A percentile compares a stretch with the other conserved stretches of the same genome.
phyloP scores from a whole-genome alignment of 2,329 filamentous ascomycete genomes.

The Gremmenia infestans region DNA sequence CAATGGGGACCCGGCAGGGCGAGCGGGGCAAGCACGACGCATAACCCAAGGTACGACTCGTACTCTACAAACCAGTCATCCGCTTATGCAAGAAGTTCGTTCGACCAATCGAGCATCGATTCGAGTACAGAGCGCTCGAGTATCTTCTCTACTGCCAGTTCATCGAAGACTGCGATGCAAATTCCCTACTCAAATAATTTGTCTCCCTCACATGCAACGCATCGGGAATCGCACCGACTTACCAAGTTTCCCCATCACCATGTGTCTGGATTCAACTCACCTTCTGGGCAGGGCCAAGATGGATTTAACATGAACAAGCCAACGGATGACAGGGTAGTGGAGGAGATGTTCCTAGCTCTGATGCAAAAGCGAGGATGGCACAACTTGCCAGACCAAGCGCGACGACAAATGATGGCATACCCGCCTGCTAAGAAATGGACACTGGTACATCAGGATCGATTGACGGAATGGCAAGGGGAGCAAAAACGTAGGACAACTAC shows the following conservation, averaged over 20 bases:
- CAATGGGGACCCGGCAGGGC: slow-evolving; percentile 63
- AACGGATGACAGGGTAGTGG: slow-evolving; percentile 75
- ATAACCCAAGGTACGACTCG: slow-evolving; percentile 60
- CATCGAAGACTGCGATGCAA: slow-evolving; percentile 48
- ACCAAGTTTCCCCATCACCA: slow-evolving; percentile 44
- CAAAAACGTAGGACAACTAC: slow-evolving; percentile 79
- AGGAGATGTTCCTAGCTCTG: slow-evolving; percentile 84
- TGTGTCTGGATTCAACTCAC: slow-evolving; percentile 19
- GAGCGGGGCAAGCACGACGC: slow-evolving; percentile 49
- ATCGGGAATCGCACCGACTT: slow-evolving; percentile 50
- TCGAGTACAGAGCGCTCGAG: slow-evolving; percentile 53
- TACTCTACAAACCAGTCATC: slow-evolving; percentile 41
- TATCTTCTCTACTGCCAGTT: slow-evolving; percentile 51
- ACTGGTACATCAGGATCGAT: slow-evolving; percentile 86
- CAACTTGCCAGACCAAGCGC: slow-evolving; percentile 89
- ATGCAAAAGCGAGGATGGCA: slow-evolving; percentile 99
- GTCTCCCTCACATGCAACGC: slow-evolving; percentile 25
- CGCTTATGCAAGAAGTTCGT: slow-evolving; percentile 40
- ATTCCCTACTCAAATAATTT: slow-evolving; percentile 50
- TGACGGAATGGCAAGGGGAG: slow-evolving; percentile 91
- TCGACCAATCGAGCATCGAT: slow-evolving; percentile 62
- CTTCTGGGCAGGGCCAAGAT: slow-evolving; percentile 18
- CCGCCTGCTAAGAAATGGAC: slow-evolving; percentile 96
- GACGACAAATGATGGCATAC: slow-evolving; percentile 93
- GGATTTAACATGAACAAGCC: slow-evolving; percentile 64